Evolutionary conservation across 805 yeast genomes (phyloP).

Genomic region (Suhomyces pyralidae): DNA sequence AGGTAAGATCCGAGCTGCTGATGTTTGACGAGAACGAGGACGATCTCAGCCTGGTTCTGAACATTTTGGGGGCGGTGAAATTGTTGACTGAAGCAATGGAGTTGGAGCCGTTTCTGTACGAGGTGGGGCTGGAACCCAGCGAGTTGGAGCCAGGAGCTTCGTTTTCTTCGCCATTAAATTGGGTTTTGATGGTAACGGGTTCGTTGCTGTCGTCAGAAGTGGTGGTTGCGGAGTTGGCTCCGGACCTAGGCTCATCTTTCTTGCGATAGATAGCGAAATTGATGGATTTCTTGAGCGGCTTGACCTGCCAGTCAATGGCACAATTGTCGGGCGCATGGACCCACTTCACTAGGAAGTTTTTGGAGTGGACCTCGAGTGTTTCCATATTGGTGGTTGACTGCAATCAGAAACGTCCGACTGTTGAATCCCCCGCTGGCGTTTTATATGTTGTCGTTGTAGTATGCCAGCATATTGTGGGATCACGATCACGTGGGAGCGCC

Average conservation of each 20-base stretch:
- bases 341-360: conserved; percentile 91
- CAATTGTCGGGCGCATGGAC: conserved; percentile 69
- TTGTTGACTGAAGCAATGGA: conserved; percentile 34
- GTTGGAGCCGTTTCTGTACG: conserved; percentile 20
- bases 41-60: conserved; percentile 34
- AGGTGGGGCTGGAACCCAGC: conserved; percentile 24
- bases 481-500: neutral
- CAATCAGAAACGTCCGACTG: neutral
- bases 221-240: neutral
- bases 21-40: conserved; percentile 37
- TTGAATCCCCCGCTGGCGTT: neutral
- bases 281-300: conserved; percentile 56
- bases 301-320: conserved; percentile 72
- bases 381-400: conserved; percentile 54
- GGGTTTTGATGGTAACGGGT: conserved; percentile 6
- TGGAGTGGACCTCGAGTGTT: conserved; percentile 83
- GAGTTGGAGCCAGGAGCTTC: conserved; percentile 30
- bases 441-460: neutral
- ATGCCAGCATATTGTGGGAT: neutral
- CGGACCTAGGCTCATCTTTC: conserved; percentile 17
- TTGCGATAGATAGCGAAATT: conserved; percentile 40
- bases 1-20: conserved; percentile 40
- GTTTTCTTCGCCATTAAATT: neutral
- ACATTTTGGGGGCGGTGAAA: conserved; percentile 29
- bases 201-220: conserved; percentile 1